Evolutionary conservation across 352 stramenopile genomes (phyloP), one percentile per base, ranked within the genome.

Genomic region (Pythium rishiriense): DNA sequence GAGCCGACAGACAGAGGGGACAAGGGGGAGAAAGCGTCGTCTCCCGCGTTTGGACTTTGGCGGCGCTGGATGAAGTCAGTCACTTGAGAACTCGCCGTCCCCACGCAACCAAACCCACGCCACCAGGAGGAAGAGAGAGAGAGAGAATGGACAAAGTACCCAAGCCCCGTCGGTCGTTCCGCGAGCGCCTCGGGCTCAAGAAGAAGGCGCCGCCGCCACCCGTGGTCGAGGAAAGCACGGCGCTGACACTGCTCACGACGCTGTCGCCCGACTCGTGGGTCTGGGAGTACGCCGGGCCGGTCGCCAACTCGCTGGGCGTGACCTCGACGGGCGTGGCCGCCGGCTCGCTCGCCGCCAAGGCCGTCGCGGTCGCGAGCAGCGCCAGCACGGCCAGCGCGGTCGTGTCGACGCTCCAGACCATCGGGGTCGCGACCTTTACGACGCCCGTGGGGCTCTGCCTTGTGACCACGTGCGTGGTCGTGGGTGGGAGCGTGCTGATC

Each of bases 381-480:
- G 47, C 47, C 15, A 31, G 47, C 47, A 25, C 47, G 47, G 47
- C 47, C 25, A 17, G 14, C 14, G 26, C 47, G 3, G 31, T 52
- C 4, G 46, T 22, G 0, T 19, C 46, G 25, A 37, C 46, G 46
- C 46, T 41, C 35, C 35, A 41, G 35, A 41, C 35, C 5, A 7
- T 41, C 35, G 35, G 35, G 9, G 35, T 41, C 35, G 35, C 35
- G 35, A 41, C 35, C 6, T 41, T 52, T 6, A 29, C 46, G n/a
- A 52, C 46, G 46, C 46, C 46, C 24, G 46, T 52, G 46, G 46
- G 46, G 24, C 46, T 52, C 25, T 52, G 46, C 25, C 24, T 52
- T 12, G 24, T 52, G n/a, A 52, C 46, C n/a, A 52, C 46, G 10
- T 26, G 21, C 46, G 46, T 29, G 10, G 46, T 52, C 24, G 46